A percentile compares a stretch with the other conserved stretches of the same genome.
Evolutionary conservation across 306 rosid genomes (phyloP).

Genomic region (Clitoria ternatea): DNA sequence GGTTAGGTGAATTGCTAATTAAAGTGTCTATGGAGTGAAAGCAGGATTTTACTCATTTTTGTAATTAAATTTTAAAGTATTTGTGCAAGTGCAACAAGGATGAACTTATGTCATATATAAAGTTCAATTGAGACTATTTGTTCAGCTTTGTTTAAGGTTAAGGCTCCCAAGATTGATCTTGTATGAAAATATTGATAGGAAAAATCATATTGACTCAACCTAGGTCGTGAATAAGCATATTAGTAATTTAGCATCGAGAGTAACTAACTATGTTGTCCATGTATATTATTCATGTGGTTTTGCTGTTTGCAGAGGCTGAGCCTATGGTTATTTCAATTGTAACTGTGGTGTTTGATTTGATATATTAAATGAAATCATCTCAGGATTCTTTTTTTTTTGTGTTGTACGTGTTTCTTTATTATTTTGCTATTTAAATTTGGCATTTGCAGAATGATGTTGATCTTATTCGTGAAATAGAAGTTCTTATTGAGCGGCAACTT

Average conservation of each 20-base stretch:
- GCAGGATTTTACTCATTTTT: no score
- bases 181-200: not conserved
- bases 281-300: not conserved
- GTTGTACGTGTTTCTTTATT: slow-evolving; percentile 15
- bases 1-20: no score
- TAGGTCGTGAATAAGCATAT: not conserved
- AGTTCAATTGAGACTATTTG: not conserved
- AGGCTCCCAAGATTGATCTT: not conserved
- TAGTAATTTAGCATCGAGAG: not conserved
- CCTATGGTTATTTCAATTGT: not conserved
- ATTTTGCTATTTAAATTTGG: not conserved
- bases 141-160: not conserved
- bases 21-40: no score
- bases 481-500: slow-evolving; percentile 53
- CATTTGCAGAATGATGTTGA: slow-evolving; percentile 62
- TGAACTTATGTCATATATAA: not conserved
- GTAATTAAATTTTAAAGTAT: no score
- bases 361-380: slow-evolving; percentile 1
- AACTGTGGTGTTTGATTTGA: not conserved
- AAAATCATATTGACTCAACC: not conserved
- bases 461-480: slow-evolving; percentile 71
- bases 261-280: not conserved
- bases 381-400: slow-evolving; percentile 5
- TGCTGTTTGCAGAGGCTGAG: not conserved
- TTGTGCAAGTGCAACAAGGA: no score